A percentile compares a stretch with the other conserved stretches of the same genome.
phyloP scores from a whole-genome alignment of 1,284 basidiomycete species.

The Ustilago trichophora region DNA sequence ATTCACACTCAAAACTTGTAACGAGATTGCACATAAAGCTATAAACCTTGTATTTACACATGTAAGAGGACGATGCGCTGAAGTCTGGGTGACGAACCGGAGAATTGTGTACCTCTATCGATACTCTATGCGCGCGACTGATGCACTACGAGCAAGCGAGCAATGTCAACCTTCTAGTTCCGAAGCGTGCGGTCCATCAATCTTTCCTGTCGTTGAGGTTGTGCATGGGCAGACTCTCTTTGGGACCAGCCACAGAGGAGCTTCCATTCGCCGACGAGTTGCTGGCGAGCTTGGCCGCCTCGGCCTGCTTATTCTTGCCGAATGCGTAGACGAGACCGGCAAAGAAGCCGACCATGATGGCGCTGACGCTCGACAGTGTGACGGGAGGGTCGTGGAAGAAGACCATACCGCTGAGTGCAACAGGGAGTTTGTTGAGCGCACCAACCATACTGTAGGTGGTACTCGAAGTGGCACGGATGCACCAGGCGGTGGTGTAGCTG shows the following conservation, averaged over 20 bases:
- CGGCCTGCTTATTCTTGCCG: slow-evolving; percentile 64
- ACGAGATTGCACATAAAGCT: too few species aligned
- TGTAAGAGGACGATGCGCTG: too few species aligned
- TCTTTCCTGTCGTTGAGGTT: slow-evolving; percentile 42
- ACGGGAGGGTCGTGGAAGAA: slow-evolving; percentile 76
- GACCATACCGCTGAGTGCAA: slow-evolving; percentile 72
- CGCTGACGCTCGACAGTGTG: slow-evolving; percentile 85
- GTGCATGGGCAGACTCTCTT: slow-evolving; percentile 42
- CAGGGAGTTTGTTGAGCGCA: slow-evolving; percentile 96
- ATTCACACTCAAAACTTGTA: too few species aligned
- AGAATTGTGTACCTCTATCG: too few species aligned
- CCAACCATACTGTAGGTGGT: slow-evolving; percentile 99
- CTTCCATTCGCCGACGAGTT: slow-evolving; percentile 45
- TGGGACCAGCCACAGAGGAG: slow-evolving; percentile 15
- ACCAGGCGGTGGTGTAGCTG: slow-evolving; percentile 99
- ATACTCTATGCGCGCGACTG: too few species aligned
- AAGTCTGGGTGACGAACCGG: too few species aligned
- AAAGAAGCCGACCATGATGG: slow-evolving; percentile 87
- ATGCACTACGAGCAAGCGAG: too few species aligned
- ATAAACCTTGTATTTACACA: too few species aligned
- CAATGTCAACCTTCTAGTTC: too few species aligned
- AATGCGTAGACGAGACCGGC: slow-evolving; percentile 71
- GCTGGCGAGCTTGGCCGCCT: slow-evolving; percentile 46
- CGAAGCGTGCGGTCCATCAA: slow-evolving; percentile 5
- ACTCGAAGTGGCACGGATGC: slow-evolving; percentile 91